Base-by-base conservation (phyloP, 352 stramenopile species). In the Thalassiosira pacifica region DNA sequence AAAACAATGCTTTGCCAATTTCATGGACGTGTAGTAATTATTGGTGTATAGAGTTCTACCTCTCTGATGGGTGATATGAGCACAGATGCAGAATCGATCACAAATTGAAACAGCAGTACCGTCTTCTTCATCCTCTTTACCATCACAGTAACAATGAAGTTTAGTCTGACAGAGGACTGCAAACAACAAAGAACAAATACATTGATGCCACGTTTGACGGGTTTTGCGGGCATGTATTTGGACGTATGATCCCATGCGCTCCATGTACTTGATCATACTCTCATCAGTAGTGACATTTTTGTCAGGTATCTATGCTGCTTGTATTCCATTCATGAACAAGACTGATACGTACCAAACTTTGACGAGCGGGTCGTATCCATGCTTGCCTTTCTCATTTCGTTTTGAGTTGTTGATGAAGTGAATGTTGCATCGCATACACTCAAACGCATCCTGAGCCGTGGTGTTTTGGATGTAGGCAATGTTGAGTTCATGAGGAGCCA, bases 201-300 rank as follows among this genome's bases (percentile, higher is more conserved):
- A 65, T 89, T 86, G 31, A 86, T 86, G 0, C 77, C 71, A 53
- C 78, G 76, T 52, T 83, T 83, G 68, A 83, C 78, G 1, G 76
- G 76, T 37, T 83, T 83, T 2, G 64, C 52, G 0, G 65, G 76
- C 68, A 83, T 83, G 53, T 71, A 83, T 29, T n/a, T 83, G 76
- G 11, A 83, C 52, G n/a, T 70, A 83, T 16, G 32, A 34, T 2
- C 77, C 65, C 1, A 59, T 55, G 0, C 48, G 57, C 18, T 65
- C 76, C 66, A 57, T 78, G 24, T 83, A 83, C 29, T 61, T 70
- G 26, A 83, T 60, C 76, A 83, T 83, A 1, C 16, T 48, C 27
- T 83, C 42, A 10, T 83, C 76, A 26, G 67, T 42, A 2, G 52
- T 66, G 0, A 83, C 29, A 52, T 24, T 8, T 19, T 70, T 32